These are phyloP conservation scores for Arctium minus DNA, from an alignment of 129 eudicot species.

Conservation along the genomic window DNA sequence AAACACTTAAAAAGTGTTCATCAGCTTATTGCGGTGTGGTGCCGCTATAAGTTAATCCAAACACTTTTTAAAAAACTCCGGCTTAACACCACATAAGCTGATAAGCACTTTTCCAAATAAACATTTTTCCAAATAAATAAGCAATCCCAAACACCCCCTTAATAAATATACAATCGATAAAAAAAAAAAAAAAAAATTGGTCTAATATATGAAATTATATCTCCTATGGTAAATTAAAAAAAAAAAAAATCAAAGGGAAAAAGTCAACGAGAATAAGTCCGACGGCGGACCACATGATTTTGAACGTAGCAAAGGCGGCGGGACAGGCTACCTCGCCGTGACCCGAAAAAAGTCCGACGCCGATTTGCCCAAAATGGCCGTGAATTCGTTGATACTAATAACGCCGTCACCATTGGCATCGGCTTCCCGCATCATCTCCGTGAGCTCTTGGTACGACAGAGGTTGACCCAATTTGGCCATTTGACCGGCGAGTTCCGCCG, in stretches of 20 bases:
- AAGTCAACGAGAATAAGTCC: constrained; percentile 19
- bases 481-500: constrained; percentile 74
- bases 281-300: not conserved
- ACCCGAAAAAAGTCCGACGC: constrained; percentile 50
- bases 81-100: too few species aligned
- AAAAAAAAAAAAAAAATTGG: not conserved
- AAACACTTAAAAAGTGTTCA: too few species aligned
- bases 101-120: too few species aligned
- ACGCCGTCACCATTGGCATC: constrained; percentile 81
- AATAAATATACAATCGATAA: not conserved
- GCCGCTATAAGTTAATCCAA: too few species aligned
- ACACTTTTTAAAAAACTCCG: too few species aligned
- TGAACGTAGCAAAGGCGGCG: not conserved
- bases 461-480: constrained; percentile 88
- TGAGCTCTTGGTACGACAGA: constrained; percentile 52
- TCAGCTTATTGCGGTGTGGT: too few species aligned
- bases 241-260: not conserved
- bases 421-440: constrained; percentile 71
- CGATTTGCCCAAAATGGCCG: constrained; percentile 60
- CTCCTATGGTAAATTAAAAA: not conserved
- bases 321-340: constrained; percentile 28
- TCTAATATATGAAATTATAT: not conserved
- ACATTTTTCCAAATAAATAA: too few species aligned
- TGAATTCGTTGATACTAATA: constrained; percentile 62
- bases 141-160: too few species aligned